Evolutionary conservation across 108 stramenopile genomes (phyloP).

Genomic region (Fragilaria crotonensis): DNA sequence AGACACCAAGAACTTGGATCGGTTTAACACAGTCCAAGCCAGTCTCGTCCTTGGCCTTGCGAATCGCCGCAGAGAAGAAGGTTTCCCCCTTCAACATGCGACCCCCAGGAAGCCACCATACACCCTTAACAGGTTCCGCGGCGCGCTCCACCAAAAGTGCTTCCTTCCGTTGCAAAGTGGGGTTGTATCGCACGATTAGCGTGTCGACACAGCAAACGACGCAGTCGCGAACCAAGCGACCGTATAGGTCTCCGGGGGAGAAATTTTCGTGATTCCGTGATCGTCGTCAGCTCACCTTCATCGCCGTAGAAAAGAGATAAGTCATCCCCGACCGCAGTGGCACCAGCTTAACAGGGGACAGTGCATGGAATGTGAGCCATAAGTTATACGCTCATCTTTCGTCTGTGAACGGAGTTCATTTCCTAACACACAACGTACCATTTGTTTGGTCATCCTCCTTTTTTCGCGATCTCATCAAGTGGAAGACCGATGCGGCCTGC

Average conservation of each 20-base stretch:
- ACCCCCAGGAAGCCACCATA: constrained; percentile 75
- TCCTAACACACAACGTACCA: neutral
- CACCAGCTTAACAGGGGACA: constrained; percentile 25
- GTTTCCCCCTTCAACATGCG: constrained; percentile 67
- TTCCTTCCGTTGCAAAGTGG: constrained; percentile 20
- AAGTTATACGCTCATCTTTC: neutral
- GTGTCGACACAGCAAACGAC: constrained; percentile 58
- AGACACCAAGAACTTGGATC: constrained; percentile 55
- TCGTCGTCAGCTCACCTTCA: constrained; percentile 32
- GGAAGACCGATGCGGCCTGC: neutral
- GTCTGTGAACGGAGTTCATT: neutral
- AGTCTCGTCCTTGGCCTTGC: constrained; percentile 60
- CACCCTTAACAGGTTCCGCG: constrained; percentile 57
- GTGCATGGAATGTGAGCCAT: neutral
- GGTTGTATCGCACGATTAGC: constrained; percentile 38
- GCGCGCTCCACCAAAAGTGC: constrained; percentile 50
- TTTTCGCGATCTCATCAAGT: neutral
- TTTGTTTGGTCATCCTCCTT: neutral
- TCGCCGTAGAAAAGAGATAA: constrained; percentile 53
- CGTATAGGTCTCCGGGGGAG: constrained; percentile 54
- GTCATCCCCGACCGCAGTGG: constrained; percentile 44
- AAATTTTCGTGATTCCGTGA: constrained; percentile 33
- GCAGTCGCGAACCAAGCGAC: constrained; percentile 35
- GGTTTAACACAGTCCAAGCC: constrained; percentile 38
- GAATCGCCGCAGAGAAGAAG: constrained; percentile 53